Percentiles rank a stretch among this genome's conserved stretches.
Evolutionary conservation across 495 filamentous ascomycete genomes (phyloP).

Genomic region (Copromyces sp.): DNA sequence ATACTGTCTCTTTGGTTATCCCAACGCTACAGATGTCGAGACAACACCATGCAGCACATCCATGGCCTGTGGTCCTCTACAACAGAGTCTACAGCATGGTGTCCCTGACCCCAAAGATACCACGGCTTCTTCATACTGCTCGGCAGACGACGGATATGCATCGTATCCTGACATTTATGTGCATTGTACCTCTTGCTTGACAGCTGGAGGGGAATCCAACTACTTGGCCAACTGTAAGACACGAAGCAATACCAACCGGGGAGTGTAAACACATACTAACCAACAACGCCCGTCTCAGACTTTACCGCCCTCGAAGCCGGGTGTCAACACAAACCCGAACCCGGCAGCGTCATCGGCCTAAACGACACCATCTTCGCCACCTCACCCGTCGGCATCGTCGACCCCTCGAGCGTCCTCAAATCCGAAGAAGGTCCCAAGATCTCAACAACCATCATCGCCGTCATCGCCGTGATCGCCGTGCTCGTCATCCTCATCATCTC

Average conservation of each 20-base stretch:
- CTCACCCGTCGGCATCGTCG: conserved; percentile 30
- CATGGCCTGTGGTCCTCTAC: conserved; percentile 30
- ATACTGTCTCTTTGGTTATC: conserved; percentile 36
- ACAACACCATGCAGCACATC: conserved; percentile 33
- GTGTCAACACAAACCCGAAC: conserved; percentile 35
- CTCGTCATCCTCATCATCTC: conserved; percentile 21
- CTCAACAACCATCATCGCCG: conserved; percentile 25
- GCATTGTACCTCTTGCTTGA: conserved; percentile 30
- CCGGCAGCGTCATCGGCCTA: conserved; percentile 31
- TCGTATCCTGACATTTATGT: conserved; percentile 16
- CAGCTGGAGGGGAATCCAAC: conserved; percentile 23
- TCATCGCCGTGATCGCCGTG: conserved; percentile 30
- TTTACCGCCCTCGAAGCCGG: conserved; percentile 38
- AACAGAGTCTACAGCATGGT: conserved; percentile 20
- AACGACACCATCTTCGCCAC: conserved; percentile 39
- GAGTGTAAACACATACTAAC: conserved; percentile 7
- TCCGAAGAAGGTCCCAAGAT: conserved; percentile 5
- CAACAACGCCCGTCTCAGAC: conserved; percentile 12
- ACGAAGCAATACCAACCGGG: neutral
- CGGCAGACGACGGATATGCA: conserved; percentile 16
- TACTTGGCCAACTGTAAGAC: conserved; percentile 34
- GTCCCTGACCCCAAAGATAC: conserved; percentile 21
- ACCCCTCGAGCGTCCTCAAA: conserved; percentile 17
- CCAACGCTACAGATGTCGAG: conserved; percentile 29
- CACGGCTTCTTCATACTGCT: conserved; percentile 31